A percentile compares a stretch with the other conserved stretches of the same genome.
Conservation (phyloP, 345 rosid genomes). For the Rhodamnia argentea region DNA sequence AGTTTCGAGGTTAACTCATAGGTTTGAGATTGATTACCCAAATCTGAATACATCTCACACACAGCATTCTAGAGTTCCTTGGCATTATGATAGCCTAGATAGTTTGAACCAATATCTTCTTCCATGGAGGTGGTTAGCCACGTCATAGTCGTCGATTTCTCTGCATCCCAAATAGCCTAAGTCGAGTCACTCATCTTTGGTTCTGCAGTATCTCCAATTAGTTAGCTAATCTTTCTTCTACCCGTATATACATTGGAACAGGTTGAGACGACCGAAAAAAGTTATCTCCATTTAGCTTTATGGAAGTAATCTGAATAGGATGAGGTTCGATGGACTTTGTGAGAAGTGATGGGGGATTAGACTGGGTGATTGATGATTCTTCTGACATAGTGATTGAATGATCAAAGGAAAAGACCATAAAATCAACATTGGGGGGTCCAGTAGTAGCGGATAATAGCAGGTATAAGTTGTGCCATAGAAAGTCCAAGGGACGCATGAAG, state of each 20-base stretch:
- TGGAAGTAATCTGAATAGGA: neutral
- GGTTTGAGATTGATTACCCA: neutral
- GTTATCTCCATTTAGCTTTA: neutral
- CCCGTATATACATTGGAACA: no score
- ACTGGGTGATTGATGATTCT: neutral
- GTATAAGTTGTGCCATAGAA: no score
- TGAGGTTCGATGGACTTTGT: neutral
- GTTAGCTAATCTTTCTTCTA: neutral
- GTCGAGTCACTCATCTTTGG: neutral
- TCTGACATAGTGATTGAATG: accelerated
- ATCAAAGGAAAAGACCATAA: neutral
- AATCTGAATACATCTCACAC: neutral
- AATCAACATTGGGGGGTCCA: no score
- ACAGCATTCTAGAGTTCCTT: neutral
- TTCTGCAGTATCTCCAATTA: neutral
- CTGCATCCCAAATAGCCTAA: accelerated
- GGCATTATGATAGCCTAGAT: accelerated
- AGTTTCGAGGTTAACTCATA: neutral
- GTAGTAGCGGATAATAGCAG: no score
- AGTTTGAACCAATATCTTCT: neutral
- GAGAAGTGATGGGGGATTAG: neutral
- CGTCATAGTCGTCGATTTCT: accelerated
- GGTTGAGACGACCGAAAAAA: neutral
- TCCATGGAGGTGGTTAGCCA: neutral
- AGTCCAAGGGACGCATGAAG: no score